These are phyloP conservation scores for Fusarium odoratissimum DNA, from an alignment of 2,329 filamentous ascomycete species.

Conservation along the genomic window DNA sequence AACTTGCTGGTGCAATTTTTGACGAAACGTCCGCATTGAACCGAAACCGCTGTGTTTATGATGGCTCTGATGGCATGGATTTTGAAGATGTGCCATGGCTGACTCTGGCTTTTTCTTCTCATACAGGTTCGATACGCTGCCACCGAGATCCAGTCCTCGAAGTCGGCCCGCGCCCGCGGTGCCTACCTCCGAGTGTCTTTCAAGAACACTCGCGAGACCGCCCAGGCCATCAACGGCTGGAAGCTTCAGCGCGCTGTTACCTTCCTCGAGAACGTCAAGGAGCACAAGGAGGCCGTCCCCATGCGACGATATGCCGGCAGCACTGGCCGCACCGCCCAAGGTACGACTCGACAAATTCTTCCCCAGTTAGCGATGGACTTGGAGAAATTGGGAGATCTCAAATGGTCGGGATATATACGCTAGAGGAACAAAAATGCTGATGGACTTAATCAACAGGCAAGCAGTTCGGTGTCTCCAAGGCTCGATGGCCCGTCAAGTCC, in stretches of 20 bases:
- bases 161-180: constrained; percentile 97
- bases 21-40: constrained; percentile 8
- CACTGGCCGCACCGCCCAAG: constrained; percentile 96
- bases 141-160: constrained; percentile 85
- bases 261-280: constrained; percentile 98
- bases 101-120: constrained; percentile 38
- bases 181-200: constrained; percentile 99
- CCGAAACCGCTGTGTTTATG: background rate
- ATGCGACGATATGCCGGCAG: constrained; percentile 97
- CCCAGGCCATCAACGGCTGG: constrained; percentile 99
- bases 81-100: constrained; percentile 32
- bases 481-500: constrained; percentile 99
- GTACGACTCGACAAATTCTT: constrained; percentile 69
- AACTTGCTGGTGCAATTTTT: constrained; percentile 27
- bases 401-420: constrained; percentile 6
- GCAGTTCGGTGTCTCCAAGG: constrained; percentile 97
- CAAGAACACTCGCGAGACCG: constrained; percentile 99
- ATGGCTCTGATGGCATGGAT: constrained; percentile 7
- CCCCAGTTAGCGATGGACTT: constrained; percentile 12
- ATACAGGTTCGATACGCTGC: constrained; percentile 93
- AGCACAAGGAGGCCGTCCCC: constrained; percentile 96
- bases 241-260: constrained; percentile 93
- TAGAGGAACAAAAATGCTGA: constrained; percentile 42
- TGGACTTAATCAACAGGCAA: constrained; percentile 74
- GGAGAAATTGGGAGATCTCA: constrained; percentile 8